Percentiles rank a stretch among this genome's conserved stretches.
Conservation (phyloP, 106 monocot species). For the Dendrobium nobile region DNA sequence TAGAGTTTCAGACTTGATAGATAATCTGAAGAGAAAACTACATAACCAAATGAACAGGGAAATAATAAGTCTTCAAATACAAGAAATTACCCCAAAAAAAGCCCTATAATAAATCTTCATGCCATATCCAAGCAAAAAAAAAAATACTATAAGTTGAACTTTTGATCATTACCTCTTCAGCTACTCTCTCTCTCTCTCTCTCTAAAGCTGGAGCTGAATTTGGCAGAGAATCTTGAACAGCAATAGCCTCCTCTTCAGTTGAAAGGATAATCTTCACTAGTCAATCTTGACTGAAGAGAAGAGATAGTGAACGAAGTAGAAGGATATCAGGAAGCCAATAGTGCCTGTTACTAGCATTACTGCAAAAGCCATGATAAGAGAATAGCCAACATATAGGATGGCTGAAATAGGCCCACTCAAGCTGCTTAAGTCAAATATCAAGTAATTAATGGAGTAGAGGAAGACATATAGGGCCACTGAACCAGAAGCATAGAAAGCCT, state of each 20-base stretch:
- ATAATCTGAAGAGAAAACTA: not conserved
- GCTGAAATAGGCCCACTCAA: conserved; percentile 23
- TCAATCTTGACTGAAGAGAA: conserved; percentile 29
- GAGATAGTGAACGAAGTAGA: conserved; percentile 26
- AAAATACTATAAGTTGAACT: not conserved
- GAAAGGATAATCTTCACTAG: not conserved
- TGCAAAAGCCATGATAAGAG: conserved; percentile 21
- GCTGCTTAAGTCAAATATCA: conserved; percentile 27
- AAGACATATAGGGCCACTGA: conserved; percentile 23
- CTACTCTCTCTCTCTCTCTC: no score
- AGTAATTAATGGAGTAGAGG: conserved; percentile 26
- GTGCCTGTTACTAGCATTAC: conserved; percentile 19
- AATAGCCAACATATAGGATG: conserved; percentile 19
- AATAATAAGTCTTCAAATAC: not conserved
- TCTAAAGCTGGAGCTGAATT: no score
- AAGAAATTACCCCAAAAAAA: not conserved
- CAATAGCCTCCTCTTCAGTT: not conserved
- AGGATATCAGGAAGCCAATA: conserved; percentile 17
- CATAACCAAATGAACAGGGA: not conserved
- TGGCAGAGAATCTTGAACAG: no score
- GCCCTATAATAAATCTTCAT: not conserved
- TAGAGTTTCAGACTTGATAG: not conserved
- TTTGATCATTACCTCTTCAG: not conserved
- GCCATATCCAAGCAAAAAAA: conserved; percentile 1
- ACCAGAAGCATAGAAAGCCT: conserved; percentile 30